Evolutionary conservation across 192 early-diverging fungal species (phyloP), one percentile per base, ranked within the genome.

Genomic region (Rhizophlyctis rosea): DNA sequence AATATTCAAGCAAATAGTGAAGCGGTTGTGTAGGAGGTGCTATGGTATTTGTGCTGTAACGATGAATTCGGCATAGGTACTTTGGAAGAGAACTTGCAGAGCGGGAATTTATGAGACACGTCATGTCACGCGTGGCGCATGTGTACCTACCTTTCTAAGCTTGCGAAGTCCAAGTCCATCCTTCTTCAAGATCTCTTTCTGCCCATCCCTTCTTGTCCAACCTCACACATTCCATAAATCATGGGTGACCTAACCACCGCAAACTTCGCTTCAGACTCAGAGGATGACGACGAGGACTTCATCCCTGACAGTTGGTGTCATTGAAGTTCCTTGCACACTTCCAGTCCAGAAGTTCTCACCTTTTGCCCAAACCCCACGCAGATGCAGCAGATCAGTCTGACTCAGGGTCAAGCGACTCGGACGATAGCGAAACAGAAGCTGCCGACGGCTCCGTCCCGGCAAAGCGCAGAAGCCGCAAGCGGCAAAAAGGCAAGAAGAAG

Each of bases 261-360:
- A 34, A 21, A 24, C 30, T 34, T 3, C 18, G 56, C 28, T 2
- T 29, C 7, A 4, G 13, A 13, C 30, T n/a, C 18, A 5, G 56
- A 58, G 2, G 56, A 58, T 21, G 56, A 58, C 23, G 34, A 58
- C 34, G 56, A 27, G n/a, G 53, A 52, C 50, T 52, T 58, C 23
- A 29, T 58, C 27, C 56, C 56, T 13, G 28, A 56, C 24, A 31
- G 13, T 28, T n/a, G n/a, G n/a, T n/a, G n/a, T 23, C 28, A 5
- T 11, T 35, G 33, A 33, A 34, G 2, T 2, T 4, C 9, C 33
- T 25, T 2, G 3, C 39, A 44, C 39, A 18, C 39, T 13, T 18
- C 18, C 9, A 7, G 9, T 44, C 39, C 9, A 13, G 18, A 18
- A 18, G 18, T 44, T 13, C 7, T 7, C 9, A 44, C 9, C 39